Percentiles rank a stretch among this genome's conserved stretches.
phyloP scores from a whole-genome alignment of 2,329 filamentous ascomycete species.

The Talaromyces sp. region DNA sequence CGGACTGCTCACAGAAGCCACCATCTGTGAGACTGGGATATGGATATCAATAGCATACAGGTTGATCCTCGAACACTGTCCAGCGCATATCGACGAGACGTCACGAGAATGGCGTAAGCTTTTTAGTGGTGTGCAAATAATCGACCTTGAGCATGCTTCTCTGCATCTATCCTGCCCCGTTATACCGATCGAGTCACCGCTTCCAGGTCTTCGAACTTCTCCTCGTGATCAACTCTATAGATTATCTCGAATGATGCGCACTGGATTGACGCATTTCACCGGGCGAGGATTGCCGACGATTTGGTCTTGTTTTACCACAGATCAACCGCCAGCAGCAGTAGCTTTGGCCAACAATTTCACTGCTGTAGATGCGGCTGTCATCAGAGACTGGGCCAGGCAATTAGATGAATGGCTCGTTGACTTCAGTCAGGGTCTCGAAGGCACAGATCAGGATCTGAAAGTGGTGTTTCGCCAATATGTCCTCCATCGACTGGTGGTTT shows the following conservation, averaged over 20 bases:
- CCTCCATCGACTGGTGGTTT: conserved; percentile 19
- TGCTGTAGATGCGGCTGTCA: conserved; percentile 15
- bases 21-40: conserved; percentile 14
- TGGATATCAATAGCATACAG: conserved; percentile 18
- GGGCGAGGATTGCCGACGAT: conserved; percentile 18
- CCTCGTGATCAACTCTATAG: conserved; percentile 18
- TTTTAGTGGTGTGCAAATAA: conserved; percentile 17
- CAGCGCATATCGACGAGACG: conserved; percentile 16
- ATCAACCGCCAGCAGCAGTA: background rate
- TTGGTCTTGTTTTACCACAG: conserved; percentile 17
- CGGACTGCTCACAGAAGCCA: conserved; percentile 15
- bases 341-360: conserved; percentile 7
- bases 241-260: conserved; percentile 18
- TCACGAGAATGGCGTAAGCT: conserved; percentile 19
- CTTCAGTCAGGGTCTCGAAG: conserved; percentile 12
- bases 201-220: conserved; percentile 15
- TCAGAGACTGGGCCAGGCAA: conserved; percentile 17
- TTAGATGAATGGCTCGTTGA: conserved; percentile 19
- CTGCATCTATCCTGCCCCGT: conserved; percentile 19
- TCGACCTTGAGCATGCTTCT: conserved; percentile 19
- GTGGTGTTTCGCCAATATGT: conserved; percentile 19
- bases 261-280: conserved; percentile 18
- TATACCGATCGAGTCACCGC: conserved; percentile 18
- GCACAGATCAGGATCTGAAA: conserved; percentile 16
- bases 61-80: conserved; percentile 15